Conservation (phyloP, 495 filamentous ascomycete genomes). For the Apiosordaria backusii region DNA sequence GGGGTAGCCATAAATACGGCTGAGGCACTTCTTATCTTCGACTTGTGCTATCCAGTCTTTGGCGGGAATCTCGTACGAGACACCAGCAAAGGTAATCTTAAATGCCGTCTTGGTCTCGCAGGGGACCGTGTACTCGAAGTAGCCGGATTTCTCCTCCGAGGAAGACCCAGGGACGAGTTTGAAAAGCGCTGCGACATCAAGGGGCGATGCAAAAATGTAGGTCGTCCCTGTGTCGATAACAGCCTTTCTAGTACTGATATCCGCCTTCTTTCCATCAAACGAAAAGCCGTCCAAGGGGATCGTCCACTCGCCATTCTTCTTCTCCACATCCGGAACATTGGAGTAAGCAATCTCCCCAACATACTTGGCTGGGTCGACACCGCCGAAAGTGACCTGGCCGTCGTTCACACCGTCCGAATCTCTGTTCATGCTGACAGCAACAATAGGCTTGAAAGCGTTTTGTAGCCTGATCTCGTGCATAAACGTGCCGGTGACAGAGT, state of each 20-base stretch:
- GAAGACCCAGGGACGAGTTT: conserved; percentile 58
- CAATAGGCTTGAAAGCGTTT: conserved; percentile 61
- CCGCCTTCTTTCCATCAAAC: conserved; percentile 52
- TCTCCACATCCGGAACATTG: conserved; percentile 32
- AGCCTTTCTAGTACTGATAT: conserved; percentile 51
- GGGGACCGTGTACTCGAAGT: conserved; percentile 62
- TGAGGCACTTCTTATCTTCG: conserved; percentile 51
- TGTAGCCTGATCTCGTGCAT: conserved; percentile 57
- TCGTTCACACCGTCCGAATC: conserved; percentile 60
- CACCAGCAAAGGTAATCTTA: conserved; percentile 40
- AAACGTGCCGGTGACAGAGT: conserved; percentile 53
- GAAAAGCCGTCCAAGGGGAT: conserved; percentile 62
- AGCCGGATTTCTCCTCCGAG: conserved; percentile 28
- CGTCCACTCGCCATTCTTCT: conserved; percentile 55
- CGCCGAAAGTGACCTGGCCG: conserved; percentile 75
- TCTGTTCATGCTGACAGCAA: conserved; percentile 65
- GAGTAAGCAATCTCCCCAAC: conserved; percentile 64
- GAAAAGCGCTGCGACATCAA: conserved; percentile 63
- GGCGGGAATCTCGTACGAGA: conserved; percentile 59
- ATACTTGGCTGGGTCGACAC: conserved; percentile 60
- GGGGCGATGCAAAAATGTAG: conserved; percentile 62
- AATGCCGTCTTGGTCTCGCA: conserved; percentile 56
- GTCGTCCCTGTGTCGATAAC: conserved; percentile 83
- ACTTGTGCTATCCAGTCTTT: conserved; percentile 64
- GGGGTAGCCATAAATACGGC: conserved; percentile 58